Percentiles rank a stretch among this genome's conserved stretches.
These are phyloP conservation scores for Pinus taeda DNA, from an alignment of 75 land plant species.

Conservation along the genomic window DNA sequence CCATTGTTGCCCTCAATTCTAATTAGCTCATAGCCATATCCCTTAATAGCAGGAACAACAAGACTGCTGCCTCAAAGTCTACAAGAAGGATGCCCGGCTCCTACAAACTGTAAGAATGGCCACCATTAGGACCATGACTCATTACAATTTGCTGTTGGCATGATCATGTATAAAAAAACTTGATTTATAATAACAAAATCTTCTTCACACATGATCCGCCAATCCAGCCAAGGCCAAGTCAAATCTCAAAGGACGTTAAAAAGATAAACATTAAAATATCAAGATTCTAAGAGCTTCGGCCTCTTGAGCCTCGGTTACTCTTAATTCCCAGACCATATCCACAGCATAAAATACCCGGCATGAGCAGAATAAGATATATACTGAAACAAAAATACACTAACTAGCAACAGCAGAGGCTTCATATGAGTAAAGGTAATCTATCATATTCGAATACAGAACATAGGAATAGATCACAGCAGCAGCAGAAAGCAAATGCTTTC, in stretches of 20 bases:
- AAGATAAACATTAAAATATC: too few species aligned
- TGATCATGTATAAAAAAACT: not conserved
- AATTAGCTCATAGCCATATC: not conserved
- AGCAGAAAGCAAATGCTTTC: slow-evolving; percentile 1
- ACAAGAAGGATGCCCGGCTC: not conserved
- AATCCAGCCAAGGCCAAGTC: not conserved
- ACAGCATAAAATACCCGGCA: not conserved
- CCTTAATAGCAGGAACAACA: not conserved
- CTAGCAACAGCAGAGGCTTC: not conserved
- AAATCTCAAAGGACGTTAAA: too few species aligned
- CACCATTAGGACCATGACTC: not conserved
- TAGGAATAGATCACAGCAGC: slow-evolving; percentile 4
- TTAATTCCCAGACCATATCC: not conserved
- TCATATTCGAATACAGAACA: not conserved
- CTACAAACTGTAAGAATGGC: not conserved
- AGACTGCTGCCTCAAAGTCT: not conserved
- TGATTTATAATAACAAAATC: not conserved
- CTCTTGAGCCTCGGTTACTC: not conserved
- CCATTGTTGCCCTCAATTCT: not conserved
- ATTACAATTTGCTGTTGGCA: not conserved
- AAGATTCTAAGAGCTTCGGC: not conserved
- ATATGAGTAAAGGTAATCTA: not conserved
- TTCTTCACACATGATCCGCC: not conserved
- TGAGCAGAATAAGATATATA: not conserved
- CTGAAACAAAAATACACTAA: not conserved